These are phyloP conservation scores for Aphanoascus verrucosus DNA, from an alignment of 2,329 filamentous ascomycete genomes.

Conservation along the genomic window DNA sequence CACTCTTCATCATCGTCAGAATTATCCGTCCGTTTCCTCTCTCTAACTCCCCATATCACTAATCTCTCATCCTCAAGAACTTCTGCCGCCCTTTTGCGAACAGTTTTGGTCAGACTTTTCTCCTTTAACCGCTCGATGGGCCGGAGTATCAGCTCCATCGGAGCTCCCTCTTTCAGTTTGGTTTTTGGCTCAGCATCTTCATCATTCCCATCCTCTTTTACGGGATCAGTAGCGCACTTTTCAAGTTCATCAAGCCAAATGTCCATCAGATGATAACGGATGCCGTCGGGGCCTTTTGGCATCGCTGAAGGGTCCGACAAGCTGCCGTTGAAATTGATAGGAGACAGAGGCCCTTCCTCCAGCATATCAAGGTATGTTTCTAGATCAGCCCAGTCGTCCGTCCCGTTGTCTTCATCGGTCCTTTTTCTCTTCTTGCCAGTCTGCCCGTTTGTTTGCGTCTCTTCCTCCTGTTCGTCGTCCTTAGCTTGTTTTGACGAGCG, in stretches of 20 bases:
- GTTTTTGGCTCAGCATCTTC: constrained; percentile 16
- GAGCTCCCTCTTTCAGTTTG: constrained; percentile 30
- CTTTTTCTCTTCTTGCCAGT: constrained; percentile 23
- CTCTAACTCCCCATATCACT: constrained; percentile 46
- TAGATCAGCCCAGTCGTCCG: constrained; percentile 22
- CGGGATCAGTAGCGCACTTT: constrained; percentile 48
- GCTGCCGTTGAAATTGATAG: constrained; percentile 29
- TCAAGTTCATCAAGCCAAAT: constrained; percentile 86
- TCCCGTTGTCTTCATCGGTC: constrained; percentile 16
- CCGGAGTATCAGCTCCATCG: constrained; percentile 34
- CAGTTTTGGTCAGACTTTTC: constrained; percentile 56
- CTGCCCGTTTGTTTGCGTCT: constrained; percentile 13
- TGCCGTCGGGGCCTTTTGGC: constrained; percentile 62
- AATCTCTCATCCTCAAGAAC: constrained; percentile 64
- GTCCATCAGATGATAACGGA: constrained; percentile 79
- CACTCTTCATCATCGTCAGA: constrained; percentile 43
- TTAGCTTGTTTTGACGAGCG: constrained; percentile 15
- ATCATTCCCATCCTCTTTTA: constrained; percentile 28
- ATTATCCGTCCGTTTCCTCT: constrained; percentile 33
- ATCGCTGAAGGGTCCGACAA: constrained; percentile 18
- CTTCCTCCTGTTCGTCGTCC: constrained; percentile 19
- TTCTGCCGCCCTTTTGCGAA: constrained; percentile 59
- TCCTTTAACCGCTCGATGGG: constrained; percentile 37
- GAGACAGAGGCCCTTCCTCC: constrained; percentile 32
- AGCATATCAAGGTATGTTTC: constrained; percentile 32